Evolutionary conservation across 2,329 filamentous ascomycete genomes (phyloP).

Genomic region (Sarocladium oryzae): DNA sequence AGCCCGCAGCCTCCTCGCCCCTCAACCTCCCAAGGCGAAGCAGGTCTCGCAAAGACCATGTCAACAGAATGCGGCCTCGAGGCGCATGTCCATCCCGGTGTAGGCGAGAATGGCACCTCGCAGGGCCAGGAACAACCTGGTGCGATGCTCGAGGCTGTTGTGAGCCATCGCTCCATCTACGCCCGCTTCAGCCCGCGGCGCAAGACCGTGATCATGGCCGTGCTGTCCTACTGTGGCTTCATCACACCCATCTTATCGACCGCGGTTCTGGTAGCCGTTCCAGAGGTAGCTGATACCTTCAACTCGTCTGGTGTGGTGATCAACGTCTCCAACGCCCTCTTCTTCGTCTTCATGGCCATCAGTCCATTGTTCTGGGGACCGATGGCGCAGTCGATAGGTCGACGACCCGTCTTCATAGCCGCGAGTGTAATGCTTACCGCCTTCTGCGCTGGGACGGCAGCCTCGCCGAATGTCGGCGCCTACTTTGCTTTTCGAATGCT

Average conservation of each 20-base stretch:
- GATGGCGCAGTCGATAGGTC: conserved; percentile 50
- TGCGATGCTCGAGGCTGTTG: background rate
- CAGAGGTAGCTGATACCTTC: conserved; percentile 16
- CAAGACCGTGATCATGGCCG: conserved; percentile 17
- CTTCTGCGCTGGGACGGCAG: conserved; percentile 59
- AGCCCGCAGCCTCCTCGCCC: background rate
- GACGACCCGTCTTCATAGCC: conserved; percentile 31
- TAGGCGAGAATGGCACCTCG: background rate
- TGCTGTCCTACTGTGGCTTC: conserved; percentile 17
- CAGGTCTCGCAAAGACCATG: background rate
- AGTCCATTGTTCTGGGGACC: conserved; percentile 61
- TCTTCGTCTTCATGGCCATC: conserved; percentile 65
- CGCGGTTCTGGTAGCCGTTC: conserved; percentile 16
- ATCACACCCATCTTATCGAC: conserved; percentile 16
- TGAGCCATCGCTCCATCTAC: conserved; percentile 13
- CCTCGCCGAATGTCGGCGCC: conserved; percentile 57
- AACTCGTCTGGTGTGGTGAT: conserved; percentile 30
- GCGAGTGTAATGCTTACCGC: conserved; percentile 45
- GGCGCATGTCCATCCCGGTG: background rate
- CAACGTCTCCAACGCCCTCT: conserved; percentile 62
- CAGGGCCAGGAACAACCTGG: background rate
- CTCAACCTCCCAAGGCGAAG: background rate
- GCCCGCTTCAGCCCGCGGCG: conserved; percentile 17
- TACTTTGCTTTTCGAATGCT: conserved; percentile 65
- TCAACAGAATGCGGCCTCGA: conserved; percentile 1